Evolutionary conservation across 2,329 filamentous ascomycete genomes (phyloP), one percentile per base, ranked within the genome.

Genomic region (Cylindrodendrum hubeiense): DNA sequence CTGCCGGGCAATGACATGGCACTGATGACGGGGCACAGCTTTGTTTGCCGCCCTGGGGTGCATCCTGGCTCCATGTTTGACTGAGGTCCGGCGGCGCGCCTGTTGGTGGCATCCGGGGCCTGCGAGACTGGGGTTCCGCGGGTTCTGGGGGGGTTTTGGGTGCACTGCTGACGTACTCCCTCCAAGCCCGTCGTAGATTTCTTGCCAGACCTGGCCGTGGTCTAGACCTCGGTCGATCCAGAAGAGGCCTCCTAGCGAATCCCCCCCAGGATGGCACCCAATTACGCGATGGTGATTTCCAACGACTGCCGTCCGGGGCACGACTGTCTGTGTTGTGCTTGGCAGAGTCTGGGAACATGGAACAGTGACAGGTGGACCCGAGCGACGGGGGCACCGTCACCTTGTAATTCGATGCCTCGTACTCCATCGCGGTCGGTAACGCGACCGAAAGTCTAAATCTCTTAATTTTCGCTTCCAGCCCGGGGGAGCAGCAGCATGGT

Each of bases 121-220:
- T n/a, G n/a, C 15, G 33, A 34, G 4, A 34, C 9, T 34, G 33
- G 33, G 33, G 33, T 34, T 34, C 10, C 10, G 15, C 5, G 33
- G 9, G 33, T n/a, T n/a, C n/a, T n/a, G n/a, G n/a, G n/a, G 28
- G 28, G 7, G 7, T 6, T 30, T 30, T 9, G 28, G 28, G 28
- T 7, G 3, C 15, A n/a, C 7, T 6, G 37, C 17, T 39, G 37
- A 39, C 37, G 37, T 19, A 39, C 7, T 15, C 37, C n/a, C 9
- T 21, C 12, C 21, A 17, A 28, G 26, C 26, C 60, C 49, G 50
- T 54, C 50, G 57, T 60, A 60, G 28, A 30, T 30, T n/a, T 37
- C n/a, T 17, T 8, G 5, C 15, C 37, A 39, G 17, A 39, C n/a
- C 8, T 39, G 37, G 37, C 8, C 4, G 22, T 30, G 15, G 43